Evolutionary conservation across 2,329 filamentous ascomycete genomes (phyloP), one percentile per base, ranked within the genome.

Genomic region (Ophiostoma populinum): DNA sequence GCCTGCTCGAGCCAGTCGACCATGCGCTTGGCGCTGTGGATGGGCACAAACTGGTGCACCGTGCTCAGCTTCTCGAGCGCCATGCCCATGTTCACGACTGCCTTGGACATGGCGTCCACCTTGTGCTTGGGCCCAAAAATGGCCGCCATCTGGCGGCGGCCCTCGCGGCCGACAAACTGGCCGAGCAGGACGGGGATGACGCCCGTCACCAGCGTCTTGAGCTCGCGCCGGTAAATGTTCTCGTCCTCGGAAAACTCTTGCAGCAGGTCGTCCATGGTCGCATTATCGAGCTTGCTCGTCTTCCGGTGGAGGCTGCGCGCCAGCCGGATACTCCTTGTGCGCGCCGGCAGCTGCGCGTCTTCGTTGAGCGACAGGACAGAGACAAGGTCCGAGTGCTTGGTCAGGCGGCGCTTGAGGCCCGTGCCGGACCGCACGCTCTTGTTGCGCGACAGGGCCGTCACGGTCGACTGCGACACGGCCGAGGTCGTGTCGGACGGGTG

Each of bases 41-140:
- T 62, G 0, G 87, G 85, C 12, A 92, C 80, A 36, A 77, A 75
- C 48, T 72, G 79, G 57, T 98, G 90, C 24, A 81, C 60, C 17
- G 68, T 72, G 53, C 78, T 85, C 32, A 98, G 59, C 46, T 82
- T 77, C 54, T 95, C 86, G 5, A 98, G 64, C 4, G 79, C 75
- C 37, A 94, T 69, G 7, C 90, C 90, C 86, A 98, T 95, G 46
- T 83, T 76, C 28, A 95, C 75, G 36, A 98, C 92, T 1, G 87
- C 80, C 53, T 83, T 81, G 11, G 81, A 85, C 43, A 86, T 68
- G 41, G 65, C 54, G 38, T 80, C 55, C 17, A 59, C 64, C 44
- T 71, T 70, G 31, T 62, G 57, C 11, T 59, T 56, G 17, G 63
- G 63, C 13, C 69, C 69, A 48, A 87, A 85, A 3, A 87, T 59